Percentiles rank a stretch among this genome's conserved stretches.
Evolutionary conservation across 1,284 basidiomycete genomes (phyloP).

Genomic region (Filobasidium uniguttulatum): DNA sequence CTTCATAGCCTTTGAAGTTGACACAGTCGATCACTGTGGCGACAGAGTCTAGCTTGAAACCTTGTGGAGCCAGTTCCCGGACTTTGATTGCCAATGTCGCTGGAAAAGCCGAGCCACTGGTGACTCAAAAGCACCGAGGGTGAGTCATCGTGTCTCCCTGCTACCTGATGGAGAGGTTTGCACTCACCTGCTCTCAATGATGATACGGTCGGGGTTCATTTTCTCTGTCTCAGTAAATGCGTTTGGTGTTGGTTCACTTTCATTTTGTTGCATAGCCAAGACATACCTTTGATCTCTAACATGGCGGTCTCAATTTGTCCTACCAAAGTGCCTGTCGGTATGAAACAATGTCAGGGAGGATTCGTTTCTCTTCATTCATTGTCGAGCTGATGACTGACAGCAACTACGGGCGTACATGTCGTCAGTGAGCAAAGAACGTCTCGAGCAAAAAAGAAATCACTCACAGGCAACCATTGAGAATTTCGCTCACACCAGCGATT

Average conservation of each 20-base stretch:
- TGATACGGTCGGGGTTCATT: slow-evolving; percentile 68
- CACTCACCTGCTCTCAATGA: slow-evolving; percentile 78
- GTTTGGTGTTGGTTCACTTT: too few species aligned
- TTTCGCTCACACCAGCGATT: slow-evolving; percentile 71
- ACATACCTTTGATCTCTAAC: slow-evolving; percentile 62
- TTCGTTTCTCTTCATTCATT: slow-evolving; percentile 45
- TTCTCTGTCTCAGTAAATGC: too few species aligned
- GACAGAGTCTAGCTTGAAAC: slow-evolving; percentile 72
- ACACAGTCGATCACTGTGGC: slow-evolving; percentile 75
- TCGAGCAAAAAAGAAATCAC: slow-evolving; percentile 22
- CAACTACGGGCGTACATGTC: neutral
- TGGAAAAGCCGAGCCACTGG: slow-evolving; percentile 55
- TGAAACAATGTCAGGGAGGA: too few species aligned
- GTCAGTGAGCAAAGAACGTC: neutral
- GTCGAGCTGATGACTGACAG: slow-evolving; percentile 1
- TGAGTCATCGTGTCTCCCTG: neutral
- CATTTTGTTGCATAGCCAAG: too few species aligned
- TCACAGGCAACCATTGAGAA: slow-evolving; percentile 82
- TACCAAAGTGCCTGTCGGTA: slow-evolving; percentile 52
- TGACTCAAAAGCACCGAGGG: neutral
- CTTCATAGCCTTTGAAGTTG: slow-evolving; percentile 79
- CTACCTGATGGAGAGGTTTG: neutral
- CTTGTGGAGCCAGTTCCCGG: slow-evolving; percentile 61
- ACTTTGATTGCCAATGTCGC: slow-evolving; percentile 85
- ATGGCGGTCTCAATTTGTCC: slow-evolving; percentile 81